Conservation (phyloP, 192 early-diverging fungal species). For the Thamnidium elegans region DNA sequence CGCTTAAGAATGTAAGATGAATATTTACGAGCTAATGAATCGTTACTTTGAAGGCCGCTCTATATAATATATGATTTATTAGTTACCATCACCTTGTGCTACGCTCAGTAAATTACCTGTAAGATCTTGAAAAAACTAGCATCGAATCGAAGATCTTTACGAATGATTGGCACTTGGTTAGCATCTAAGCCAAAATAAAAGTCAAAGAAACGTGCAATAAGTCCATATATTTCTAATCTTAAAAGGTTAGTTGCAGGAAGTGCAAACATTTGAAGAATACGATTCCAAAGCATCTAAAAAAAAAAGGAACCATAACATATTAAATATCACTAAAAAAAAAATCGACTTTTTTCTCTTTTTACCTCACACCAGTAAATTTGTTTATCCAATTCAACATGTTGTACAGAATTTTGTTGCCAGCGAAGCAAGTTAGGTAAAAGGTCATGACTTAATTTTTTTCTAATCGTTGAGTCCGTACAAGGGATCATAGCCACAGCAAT, state of each 20-base stretch:
- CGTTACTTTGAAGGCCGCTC: constrained; percentile 35
- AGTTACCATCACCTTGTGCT: not conserved
- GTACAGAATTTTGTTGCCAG: constrained; percentile 15
- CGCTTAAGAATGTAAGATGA: constrained; percentile 32
- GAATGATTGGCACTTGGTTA: not conserved
- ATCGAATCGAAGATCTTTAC: constrained; percentile 30
- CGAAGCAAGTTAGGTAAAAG: constrained; percentile 26
- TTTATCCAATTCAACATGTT: not conserved
- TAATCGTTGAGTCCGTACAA: constrained; percentile 30
- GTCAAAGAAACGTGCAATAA: constrained; percentile 34
- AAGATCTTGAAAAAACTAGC: constrained; percentile 30
- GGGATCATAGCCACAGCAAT: constrained; percentile 29
- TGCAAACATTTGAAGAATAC: constrained; percentile 26
- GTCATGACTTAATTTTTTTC: constrained; percentile 26
- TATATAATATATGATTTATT: not conserved
- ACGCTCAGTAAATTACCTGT: constrained; percentile 19
- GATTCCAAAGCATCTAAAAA: constrained; percentile 38
- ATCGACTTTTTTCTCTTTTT: not conserved
- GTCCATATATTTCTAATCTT: constrained; percentile 30
- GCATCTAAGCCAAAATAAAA: constrained; percentile 28
- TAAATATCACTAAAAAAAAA: no score
- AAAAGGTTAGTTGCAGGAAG: constrained; percentile 38
- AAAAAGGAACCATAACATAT: not conserved
- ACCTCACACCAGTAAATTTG: constrained; percentile 24
- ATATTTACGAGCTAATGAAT: constrained; percentile 33